phyloP scores from a whole-genome alignment of 2,329 filamentous ascomycete genomes.

The Cercospora beticola region DNA sequence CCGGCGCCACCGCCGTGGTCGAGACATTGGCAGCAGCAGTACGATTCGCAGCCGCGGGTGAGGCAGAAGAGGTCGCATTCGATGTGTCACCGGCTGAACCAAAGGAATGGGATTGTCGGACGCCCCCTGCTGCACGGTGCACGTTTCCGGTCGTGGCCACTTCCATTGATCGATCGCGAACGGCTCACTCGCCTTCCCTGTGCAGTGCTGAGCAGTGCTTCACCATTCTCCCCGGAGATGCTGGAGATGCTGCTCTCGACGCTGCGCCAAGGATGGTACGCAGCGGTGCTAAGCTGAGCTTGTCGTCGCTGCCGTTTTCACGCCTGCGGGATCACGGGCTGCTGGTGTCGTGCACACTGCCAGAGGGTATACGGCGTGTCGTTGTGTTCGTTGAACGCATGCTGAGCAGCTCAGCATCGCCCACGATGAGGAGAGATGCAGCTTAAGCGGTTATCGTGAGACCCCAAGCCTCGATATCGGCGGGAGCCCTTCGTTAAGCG shows the following conservation, averaged over 20 bases:
- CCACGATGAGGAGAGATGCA: background rate
- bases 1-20: background rate
- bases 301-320: background rate
- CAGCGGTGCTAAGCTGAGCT: background rate
- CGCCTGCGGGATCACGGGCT: background rate
- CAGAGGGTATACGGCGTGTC: background rate
- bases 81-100: background rate
- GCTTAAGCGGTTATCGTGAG: constrained; percentile 5
- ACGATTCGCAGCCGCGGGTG: background rate
- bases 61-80: constrained; percentile 6
- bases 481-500: constrained; percentile 1
- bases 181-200: constrained; percentile 14
- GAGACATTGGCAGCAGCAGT: background rate
- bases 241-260: constrained; percentile 13
- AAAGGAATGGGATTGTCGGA: background rate
- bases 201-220: constrained; percentile 2
- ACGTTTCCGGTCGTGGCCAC: constrained; percentile 15
- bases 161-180: constrained; percentile 9
- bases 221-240: constrained; percentile 20
- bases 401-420: background rate
- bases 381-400: background rate
- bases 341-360: background rate
- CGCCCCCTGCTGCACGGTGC: constrained; percentile 15
- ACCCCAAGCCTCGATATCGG: background rate
- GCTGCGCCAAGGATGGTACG: constrained; percentile 1